Conservation (phyloP, 108 stramenopile species). For the Pseudonitzschia multiseries region DNA sequence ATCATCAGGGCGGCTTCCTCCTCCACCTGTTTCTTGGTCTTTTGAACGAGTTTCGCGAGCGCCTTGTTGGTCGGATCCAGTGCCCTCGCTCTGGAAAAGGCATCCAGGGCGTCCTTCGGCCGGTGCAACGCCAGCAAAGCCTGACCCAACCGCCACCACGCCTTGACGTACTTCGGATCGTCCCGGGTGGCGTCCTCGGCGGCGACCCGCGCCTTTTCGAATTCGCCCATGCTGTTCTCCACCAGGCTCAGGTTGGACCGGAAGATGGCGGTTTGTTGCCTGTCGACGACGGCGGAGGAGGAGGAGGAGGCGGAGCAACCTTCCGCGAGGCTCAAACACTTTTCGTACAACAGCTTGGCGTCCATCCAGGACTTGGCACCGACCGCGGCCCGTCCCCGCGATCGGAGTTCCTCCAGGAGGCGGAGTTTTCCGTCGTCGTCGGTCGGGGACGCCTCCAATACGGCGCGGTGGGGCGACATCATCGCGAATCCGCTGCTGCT, state of each 20-base stretch:
- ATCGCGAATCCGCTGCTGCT: constrained; percentile 26
- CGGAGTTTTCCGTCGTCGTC: constrained; percentile 41
- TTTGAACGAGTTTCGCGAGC: constrained; percentile 61
- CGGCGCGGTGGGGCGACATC: constrained; percentile 53
- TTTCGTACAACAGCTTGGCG: constrained; percentile 71
- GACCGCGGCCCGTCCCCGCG: constrained; percentile 68
- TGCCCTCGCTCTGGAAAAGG: constrained; percentile 52
- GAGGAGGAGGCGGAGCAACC: too few species aligned
- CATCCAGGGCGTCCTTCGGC: constrained; percentile 50
- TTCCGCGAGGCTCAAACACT: constrained; percentile 53
- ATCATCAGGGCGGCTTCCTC: constrained; percentile 47
- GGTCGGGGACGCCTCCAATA: constrained; percentile 66
- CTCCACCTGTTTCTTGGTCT: constrained; percentile 38
- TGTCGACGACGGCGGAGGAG: constrained; percentile 13
- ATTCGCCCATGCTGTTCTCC: constrained; percentile 56
- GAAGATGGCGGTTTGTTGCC: constrained; percentile 47
- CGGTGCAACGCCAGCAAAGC: constrained; percentile 52
- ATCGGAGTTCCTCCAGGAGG: constrained; percentile 80
- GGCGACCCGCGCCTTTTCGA: constrained; percentile 50
- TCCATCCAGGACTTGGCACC: constrained; percentile 58
- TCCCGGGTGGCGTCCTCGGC: constrained; percentile 48
- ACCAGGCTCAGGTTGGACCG: constrained; percentile 72
- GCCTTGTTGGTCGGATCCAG: constrained; percentile 78
- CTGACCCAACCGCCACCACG: constrained; percentile 78
- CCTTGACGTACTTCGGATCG: constrained; percentile 76